phyloP scores from a whole-genome alignment of 331 rosid genomes.

The Erythrophleum ivorense region DNA sequence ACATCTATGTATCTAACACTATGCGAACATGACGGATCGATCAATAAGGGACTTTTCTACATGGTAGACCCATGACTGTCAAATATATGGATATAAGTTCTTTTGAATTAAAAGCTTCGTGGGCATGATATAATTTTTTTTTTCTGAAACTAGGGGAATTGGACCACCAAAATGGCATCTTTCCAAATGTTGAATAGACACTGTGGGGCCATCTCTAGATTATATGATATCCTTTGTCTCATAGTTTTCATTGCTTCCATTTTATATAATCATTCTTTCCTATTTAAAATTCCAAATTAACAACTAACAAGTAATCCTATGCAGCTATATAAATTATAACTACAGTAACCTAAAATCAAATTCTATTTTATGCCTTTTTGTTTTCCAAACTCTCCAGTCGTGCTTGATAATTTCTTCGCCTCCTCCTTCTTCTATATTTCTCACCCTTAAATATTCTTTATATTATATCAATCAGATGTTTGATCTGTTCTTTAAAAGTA shows the following conservation, averaged over 20 bases:
- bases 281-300: not conserved
- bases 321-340: not conserved
- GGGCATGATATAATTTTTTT: constrained; percentile 63
- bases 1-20: constrained; percentile 36
- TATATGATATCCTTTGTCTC: constrained; percentile 38
- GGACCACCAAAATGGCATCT: constrained; percentile 81
- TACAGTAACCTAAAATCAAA: not conserved
- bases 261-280: constrained; percentile 7
- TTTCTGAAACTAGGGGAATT: constrained; percentile 57
- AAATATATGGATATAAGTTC: constrained; percentile 46
- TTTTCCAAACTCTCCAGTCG: not conserved
- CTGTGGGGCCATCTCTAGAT: constrained; percentile 46
- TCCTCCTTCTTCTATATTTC: not conserved
- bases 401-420: not conserved
- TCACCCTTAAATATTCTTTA: no score
- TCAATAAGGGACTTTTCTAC: constrained; percentile 40
- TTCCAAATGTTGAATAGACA: constrained; percentile 58
- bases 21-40: constrained; percentile 47
- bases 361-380: not conserved
- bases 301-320: not conserved
- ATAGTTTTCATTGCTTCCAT: constrained; percentile 5
- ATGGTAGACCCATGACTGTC: constrained; percentile 50
- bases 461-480: not conserved
- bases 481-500: not conserved
- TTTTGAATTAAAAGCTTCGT: constrained; percentile 61